Percentiles rank a stretch among this genome's conserved stretches.
Evolutionary conservation across 306 rosid genomes (phyloP).

Genomic region (Abrus precatorius): DNA sequence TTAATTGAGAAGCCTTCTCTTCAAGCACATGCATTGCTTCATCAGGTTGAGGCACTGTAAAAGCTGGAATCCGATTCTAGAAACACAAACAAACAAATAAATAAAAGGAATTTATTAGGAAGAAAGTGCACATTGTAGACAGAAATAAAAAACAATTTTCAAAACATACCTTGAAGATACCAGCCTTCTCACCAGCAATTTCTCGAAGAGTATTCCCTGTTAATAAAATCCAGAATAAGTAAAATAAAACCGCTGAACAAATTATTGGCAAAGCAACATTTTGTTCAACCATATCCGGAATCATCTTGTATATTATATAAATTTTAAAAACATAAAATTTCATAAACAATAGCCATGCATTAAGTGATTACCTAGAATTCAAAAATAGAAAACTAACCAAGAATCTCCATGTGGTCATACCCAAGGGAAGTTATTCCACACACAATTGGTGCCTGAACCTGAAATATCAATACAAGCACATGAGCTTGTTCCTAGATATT

Average conservation of each 20-base stretch:
- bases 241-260: constrained; percentile 23
- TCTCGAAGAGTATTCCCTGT: constrained; percentile 89
- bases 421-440: constrained; percentile 97
- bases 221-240: constrained; percentile 47
- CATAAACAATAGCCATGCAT: constrained; percentile 32
- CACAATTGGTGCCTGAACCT: constrained; percentile 77
- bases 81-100: constrained; percentile 29
- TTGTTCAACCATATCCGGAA: constrained; percentile 36
- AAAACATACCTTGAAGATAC: constrained; percentile 86
- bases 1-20: constrained; percentile 81
- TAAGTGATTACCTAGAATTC: constrained; percentile 38
- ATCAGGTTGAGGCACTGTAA: constrained; percentile 90
- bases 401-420: constrained; percentile 99
- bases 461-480: constrained; percentile 27
- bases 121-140: constrained; percentile 22
- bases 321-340: not conserved
- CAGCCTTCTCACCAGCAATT: constrained; percentile 99
- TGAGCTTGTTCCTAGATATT: constrained; percentile 43
- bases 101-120: constrained; percentile 31
- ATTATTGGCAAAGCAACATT: constrained; percentile 37
- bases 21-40: constrained; percentile 92
- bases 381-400: constrained; percentile 81
- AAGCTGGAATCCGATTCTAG: constrained; percentile 86
- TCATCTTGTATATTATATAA: constrained; percentile 12
- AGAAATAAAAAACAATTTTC: constrained; percentile 5